These are phyloP conservation scores for Aspergillus campestris DNA, from an alignment of 495 filamentous ascomycete species.

Conservation along the genomic window DNA sequence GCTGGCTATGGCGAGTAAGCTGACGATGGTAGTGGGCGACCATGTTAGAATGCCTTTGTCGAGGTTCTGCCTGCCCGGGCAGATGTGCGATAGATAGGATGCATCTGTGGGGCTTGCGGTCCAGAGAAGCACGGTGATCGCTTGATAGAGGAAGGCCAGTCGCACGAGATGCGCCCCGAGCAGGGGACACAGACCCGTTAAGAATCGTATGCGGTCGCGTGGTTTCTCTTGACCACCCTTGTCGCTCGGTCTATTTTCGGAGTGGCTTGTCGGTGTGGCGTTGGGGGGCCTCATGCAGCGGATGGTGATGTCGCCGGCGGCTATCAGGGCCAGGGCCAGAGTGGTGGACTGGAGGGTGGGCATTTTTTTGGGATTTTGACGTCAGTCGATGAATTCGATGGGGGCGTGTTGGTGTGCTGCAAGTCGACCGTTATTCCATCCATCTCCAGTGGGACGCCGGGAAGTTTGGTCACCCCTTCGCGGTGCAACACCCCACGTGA, in stretches of 20 bases:
- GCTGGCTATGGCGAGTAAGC: slow-evolving; percentile 19
- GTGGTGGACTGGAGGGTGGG: neutral
- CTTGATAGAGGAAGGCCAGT: slow-evolving; percentile 17
- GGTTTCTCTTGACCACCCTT: no score
- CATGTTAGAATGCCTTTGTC: slow-evolving; percentile 23
- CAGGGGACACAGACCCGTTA: slow-evolving; percentile 1
- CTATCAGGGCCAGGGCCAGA: slow-evolving; percentile 11
- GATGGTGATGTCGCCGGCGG: slow-evolving; percentile 10
- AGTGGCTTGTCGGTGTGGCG: slow-evolving; percentile 1
- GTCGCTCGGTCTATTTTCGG: slow-evolving; percentile 6
- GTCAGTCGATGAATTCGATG: neutral
- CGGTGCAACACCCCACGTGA: no score
- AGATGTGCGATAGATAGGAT: slow-evolving; percentile 1
- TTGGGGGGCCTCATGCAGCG: slow-evolving; percentile 17
- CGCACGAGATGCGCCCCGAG: slow-evolving; percentile 5
- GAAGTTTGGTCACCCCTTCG: no score
- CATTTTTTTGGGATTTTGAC: neutral
- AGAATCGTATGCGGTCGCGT: slow-evolving; percentile 9
- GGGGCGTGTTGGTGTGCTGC: neutral
- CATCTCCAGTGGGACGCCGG: no score
- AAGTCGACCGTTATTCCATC: no score
- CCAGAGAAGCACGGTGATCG: slow-evolving; percentile 16
- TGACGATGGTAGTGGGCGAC: slow-evolving; percentile 12
- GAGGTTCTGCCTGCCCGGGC: slow-evolving; percentile 11
- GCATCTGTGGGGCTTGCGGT: slow-evolving; percentile 7